phyloP scores from a whole-genome alignment of 2,329 filamentous ascomycete genomes.

The Helicocarpus griseus region DNA sequence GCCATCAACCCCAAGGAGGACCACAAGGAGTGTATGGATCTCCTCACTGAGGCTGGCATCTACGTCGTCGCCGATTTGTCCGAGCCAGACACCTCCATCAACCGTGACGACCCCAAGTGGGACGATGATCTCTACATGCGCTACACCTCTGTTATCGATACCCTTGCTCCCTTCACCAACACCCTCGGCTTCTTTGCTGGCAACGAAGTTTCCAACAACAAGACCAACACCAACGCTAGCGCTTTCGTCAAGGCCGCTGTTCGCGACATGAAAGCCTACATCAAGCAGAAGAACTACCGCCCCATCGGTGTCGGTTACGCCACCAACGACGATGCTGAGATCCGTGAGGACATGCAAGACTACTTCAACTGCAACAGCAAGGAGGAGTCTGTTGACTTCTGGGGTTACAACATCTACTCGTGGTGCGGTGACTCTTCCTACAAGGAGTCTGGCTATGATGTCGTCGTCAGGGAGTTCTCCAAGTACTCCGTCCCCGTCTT shows the following conservation, averaged over 20 bases:
- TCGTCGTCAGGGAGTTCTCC: conserved; percentile 75
- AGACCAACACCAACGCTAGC: conserved; percentile 79
- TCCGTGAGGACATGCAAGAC: conserved; percentile 70
- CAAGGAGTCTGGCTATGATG: conserved; percentile 65
- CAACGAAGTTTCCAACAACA: conserved; percentile 89
- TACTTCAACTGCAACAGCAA: conserved; percentile 79
- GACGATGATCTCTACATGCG: conserved; percentile 65
- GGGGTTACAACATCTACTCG: conserved; percentile 99
- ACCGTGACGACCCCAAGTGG: conserved; percentile 71
- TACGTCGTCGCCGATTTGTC: conserved; percentile 90
- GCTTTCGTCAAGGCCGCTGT: conserved; percentile 97
- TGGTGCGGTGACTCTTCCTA: conserved; percentile 89
- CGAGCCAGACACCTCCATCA: conserved; percentile 73
- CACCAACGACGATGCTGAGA: conserved; percentile 80
- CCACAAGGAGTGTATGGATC: conserved; percentile 75
- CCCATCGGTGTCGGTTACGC: conserved; percentile 87
- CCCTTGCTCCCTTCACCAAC: conserved; percentile 74
- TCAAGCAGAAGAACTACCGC: conserved; percentile 68
- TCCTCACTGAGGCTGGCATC: conserved; percentile 76
- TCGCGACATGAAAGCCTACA: conserved; percentile 91
- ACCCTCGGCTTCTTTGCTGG: conserved; percentile 96
- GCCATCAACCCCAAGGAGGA: conserved; percentile 71
- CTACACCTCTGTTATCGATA: conserved; percentile 77
- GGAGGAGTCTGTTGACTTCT: conserved; percentile 74
- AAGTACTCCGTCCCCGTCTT: conserved; percentile 91